Base-by-base conservation (phyloP, 345 rosid species). In the Eucalyptus virginea region DNA sequence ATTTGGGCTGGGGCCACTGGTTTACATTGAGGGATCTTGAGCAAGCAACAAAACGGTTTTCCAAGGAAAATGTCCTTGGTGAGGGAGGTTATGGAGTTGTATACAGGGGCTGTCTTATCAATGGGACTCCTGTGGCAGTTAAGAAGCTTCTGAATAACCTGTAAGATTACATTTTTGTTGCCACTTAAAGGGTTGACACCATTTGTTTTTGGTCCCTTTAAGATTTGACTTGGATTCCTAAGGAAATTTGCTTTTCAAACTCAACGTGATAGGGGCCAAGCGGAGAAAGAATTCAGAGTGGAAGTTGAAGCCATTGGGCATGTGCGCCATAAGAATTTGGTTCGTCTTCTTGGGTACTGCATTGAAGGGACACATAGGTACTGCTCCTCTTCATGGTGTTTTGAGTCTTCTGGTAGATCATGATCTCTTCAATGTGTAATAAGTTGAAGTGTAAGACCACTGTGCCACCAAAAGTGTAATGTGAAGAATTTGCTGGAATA, bases 1-100 rank as follows among this genome's bases (percentile, higher is more conserved):
- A 95, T 77, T 90, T 96, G 89, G 98, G 97, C 44, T 96, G 98
- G 98, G 98, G 98, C 88, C 98, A 96, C 90, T 96, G 98, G 98
- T 96, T 96, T 91, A 96, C 98, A 1, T 86, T 96, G 92, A 94
- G 96, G 91, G 98, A 96, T 91, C 97, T 96, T 56, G 97, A 96
- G 90, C 94, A 92, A 40, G 98, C 98, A 24, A 96, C 98, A 34
- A 95, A 92, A 88, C 87, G 96, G 54, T 96, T 96, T 92, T 95
- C 97, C 1, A 95, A 93, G 92, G 98, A 96, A 52, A 95, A 94
- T 87, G 90, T 96, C 88, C 92, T 96, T 85, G 98, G 98, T 32
- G 98, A 96, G 92, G 97, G 98, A 85, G 98, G 98, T 44, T 95
- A 95, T 90, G 98, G 98, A 62, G 94, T 96, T 89, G 97, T 96